Percentiles rank a stretch among this genome's conserved stretches.
Conservation (phyloP, 2,329 filamentous ascomycete species). For the Pseudocercospora cruenta region DNA sequence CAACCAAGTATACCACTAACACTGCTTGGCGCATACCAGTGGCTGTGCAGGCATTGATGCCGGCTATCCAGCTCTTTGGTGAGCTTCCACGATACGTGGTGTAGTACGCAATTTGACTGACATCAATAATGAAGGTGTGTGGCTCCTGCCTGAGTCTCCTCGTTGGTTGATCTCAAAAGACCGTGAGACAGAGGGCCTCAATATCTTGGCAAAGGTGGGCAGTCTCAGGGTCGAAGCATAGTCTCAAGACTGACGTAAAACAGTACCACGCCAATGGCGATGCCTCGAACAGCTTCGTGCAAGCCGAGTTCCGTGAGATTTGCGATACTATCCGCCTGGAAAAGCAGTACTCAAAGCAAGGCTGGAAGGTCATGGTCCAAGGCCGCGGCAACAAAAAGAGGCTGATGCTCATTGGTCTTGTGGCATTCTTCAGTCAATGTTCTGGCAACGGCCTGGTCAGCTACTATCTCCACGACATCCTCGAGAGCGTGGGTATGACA, state of each 20-base stretch:
- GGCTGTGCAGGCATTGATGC: slow-evolving; percentile 55
- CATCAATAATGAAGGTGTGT: slow-evolving; percentile 30
- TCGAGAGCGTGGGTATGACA: slow-evolving; percentile 42
- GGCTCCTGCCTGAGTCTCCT: slow-evolving; percentile 63
- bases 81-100: slow-evolving; percentile 3
- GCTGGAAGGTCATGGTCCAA: slow-evolving; percentile 52
- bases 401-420: slow-evolving; percentile 56
- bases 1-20: slow-evolving; percentile 42
- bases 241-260: neutral
- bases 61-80: slow-evolving; percentile 50
- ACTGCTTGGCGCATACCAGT: slow-evolving; percentile 61
- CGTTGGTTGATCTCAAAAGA: slow-evolving; percentile 61
- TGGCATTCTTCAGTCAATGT: slow-evolving; percentile 63
- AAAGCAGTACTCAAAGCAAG: slow-evolving; percentile 51
- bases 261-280: slow-evolving; percentile 51
- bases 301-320: slow-evolving; percentile 56
- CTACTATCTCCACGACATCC: slow-evolving; percentile 44
- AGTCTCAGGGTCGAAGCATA: too few species aligned
- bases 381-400: slow-evolving; percentile 60
- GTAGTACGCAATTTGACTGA: too few species aligned
- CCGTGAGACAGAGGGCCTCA: slow-evolving; percentile 53
- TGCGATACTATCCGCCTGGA: slow-evolving; percentile 54
- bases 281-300: slow-evolving; percentile 49
- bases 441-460: slow-evolving; percentile 57
- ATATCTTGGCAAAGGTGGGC: slow-evolving; percentile 56